Evolutionary conservation across 2,329 filamentous ascomycete species (phyloP).

Genomic region (Fusarium sp.): DNA sequence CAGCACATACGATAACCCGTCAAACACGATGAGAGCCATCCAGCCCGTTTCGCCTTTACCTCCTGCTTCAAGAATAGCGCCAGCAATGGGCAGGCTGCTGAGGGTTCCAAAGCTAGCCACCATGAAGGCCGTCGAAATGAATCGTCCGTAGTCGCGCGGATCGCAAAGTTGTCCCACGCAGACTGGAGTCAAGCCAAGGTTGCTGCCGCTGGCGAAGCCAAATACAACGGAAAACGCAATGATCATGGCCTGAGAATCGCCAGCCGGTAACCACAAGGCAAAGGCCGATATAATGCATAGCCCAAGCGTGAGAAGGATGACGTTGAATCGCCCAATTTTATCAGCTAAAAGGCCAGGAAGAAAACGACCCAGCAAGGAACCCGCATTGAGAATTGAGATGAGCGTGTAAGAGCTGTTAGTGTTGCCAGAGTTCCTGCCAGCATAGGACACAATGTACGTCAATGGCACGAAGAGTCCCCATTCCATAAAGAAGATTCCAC

Average conservation of each 20-base stretch:
- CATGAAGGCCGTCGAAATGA: slow-evolving; percentile 83
- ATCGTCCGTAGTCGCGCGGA: slow-evolving; percentile 81
- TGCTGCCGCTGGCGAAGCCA: slow-evolving; percentile 84
- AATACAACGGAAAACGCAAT: slow-evolving; percentile 80
- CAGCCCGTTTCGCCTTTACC: slow-evolving; percentile 52
- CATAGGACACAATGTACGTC: slow-evolving; percentile 83
- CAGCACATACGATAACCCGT: slow-evolving; percentile 50
- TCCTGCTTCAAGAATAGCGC: slow-evolving; percentile 54
- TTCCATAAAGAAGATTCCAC: slow-evolving; percentile 79
- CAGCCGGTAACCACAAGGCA: slow-evolving; percentile 79
- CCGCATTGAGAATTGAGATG: slow-evolving; percentile 85
- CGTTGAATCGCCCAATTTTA: slow-evolving; percentile 84
- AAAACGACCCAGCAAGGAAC: slow-evolving; percentile 82
- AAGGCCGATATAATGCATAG: slow-evolving; percentile 70
- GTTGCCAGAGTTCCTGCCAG: slow-evolving; percentile 58
- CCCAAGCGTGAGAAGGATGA: slow-evolving; percentile 78
- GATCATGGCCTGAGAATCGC: slow-evolving; percentile 68
- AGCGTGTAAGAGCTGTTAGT: slow-evolving; percentile 72
- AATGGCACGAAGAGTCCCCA: slow-evolving; percentile 81
- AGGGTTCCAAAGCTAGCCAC: slow-evolving; percentile 80
- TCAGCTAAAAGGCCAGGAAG: slow-evolving; percentile 84
- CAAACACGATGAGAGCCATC: slow-evolving; percentile 58
- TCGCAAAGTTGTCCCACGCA: slow-evolving; percentile 86
- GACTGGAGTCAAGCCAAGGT: slow-evolving; percentile 83
- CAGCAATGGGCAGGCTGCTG: slow-evolving; percentile 63